phyloP scores from a whole-genome alignment of 2,329 filamentous ascomycete species.

The Podosphaera leucotricha region DNA sequence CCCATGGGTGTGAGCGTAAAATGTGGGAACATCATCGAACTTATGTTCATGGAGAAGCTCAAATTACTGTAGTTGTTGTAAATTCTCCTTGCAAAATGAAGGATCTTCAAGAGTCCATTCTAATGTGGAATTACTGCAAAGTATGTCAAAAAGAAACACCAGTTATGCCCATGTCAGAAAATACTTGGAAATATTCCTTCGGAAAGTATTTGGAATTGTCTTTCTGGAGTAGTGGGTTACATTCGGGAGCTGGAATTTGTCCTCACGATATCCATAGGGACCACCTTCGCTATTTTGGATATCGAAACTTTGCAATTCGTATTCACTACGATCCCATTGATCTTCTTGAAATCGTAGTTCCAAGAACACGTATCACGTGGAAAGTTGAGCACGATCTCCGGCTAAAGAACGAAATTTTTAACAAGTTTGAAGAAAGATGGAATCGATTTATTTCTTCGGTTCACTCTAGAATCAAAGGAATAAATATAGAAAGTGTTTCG shows the following conservation, averaged over 20 bases:
- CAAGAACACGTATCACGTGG: conserved; percentile 77
- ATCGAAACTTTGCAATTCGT: conserved; percentile 61
- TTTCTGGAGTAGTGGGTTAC: conserved; percentile 78
- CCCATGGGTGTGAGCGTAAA: conserved; percentile 65
- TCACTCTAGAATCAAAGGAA: conserved; percentile 58
- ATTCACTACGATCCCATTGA: conserved; percentile 88
- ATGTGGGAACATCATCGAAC: conserved; percentile 89
- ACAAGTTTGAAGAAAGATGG: conserved; percentile 58
- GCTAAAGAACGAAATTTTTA: conserved; percentile 80
- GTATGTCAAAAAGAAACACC: conserved; percentile 77
- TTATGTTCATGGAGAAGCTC: conserved; percentile 88
- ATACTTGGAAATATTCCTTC: conserved; percentile 94
- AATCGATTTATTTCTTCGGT: conserved; percentile 75
- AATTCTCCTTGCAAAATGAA: conserved; percentile 42
- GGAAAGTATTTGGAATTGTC: conserved; percentile 95
- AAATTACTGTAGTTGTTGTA: conserved; percentile 78
- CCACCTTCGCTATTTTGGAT: conserved; percentile 80
- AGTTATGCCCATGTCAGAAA: conserved; percentile 74
- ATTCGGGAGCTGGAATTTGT: conserved; percentile 50
- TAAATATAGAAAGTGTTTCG: conserved; percentile 75
- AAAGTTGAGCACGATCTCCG: conserved; percentile 86
- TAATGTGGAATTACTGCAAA: conserved; percentile 97
- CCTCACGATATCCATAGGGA: conserved; percentile 82
- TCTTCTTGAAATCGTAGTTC: conserved; percentile 82
- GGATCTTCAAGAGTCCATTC: conserved; percentile 48